A percentile compares a stretch with the other conserved stretches of the same genome.
phyloP scores from a whole-genome alignment of 2,329 filamentous ascomycete genomes.

The Penicillium griseofulvum region DNA sequence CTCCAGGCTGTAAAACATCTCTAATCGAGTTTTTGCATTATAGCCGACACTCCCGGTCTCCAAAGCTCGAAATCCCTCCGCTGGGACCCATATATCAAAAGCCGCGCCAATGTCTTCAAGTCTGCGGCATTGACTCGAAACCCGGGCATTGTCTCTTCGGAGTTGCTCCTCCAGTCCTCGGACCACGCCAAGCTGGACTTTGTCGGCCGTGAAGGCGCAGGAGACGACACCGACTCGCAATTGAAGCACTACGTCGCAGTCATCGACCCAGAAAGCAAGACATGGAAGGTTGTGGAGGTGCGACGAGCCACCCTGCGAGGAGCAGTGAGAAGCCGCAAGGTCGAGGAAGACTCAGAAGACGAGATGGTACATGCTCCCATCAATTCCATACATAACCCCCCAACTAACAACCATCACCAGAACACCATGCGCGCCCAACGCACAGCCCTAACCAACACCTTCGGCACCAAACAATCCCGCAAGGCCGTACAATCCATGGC shows the following conservation, averaged over 20 bases:
- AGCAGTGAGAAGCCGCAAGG: constrained; percentile 36
- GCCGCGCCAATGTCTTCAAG: constrained; percentile 44
- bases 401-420: constrained; percentile 23
- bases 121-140: constrained; percentile 33
- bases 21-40: background rate
- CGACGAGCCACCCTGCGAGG: constrained; percentile 57
- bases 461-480: constrained; percentile 51
- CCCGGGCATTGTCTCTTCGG: constrained; percentile 41
- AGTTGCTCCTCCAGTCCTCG: constrained; percentile 60
- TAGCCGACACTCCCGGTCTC: constrained; percentile 38
- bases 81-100: constrained; percentile 47
- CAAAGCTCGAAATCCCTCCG: constrained; percentile 31
- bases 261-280: constrained; percentile 54
- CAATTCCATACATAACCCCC: background rate
- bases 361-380: constrained; percentile 26
- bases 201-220: constrained; percentile 49
- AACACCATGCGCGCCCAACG: constrained; percentile 39
- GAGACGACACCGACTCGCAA: constrained; percentile 50
- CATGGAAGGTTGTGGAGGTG: constrained; percentile 54
- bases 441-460: constrained; percentile 48
- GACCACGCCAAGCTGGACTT: constrained; percentile 61
- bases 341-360: constrained; percentile 28
- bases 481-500: constrained; percentile 49
- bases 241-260: constrained; percentile 62
- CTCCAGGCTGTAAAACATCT: background rate